phyloP scores from a whole-genome alignment of 1,284 basidiomycete genomes.

The Mycena citricolor region DNA sequence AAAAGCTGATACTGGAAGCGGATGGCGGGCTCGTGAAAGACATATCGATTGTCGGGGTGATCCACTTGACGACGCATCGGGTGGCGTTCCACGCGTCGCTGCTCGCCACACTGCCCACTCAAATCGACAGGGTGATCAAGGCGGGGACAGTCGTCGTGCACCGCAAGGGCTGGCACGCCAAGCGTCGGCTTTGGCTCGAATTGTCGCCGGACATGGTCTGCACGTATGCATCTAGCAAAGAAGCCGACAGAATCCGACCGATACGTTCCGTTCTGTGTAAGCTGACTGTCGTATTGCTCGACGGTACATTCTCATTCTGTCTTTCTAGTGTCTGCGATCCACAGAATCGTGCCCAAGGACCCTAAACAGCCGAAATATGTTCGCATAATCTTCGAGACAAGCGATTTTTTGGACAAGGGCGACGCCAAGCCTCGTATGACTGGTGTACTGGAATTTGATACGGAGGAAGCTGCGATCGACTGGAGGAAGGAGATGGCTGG shows the following conservation, averaged over 20 bases:
- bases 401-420: slow-evolving; percentile 22
- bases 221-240: slow-evolving; percentile 54
- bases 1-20: slow-evolving; percentile 52
- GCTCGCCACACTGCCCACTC: slow-evolving; percentile 42
- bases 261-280: slow-evolving; percentile 52
- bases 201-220: slow-evolving; percentile 62
- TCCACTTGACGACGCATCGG: slow-evolving; percentile 67
- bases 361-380: slow-evolving; percentile 44
- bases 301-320: slow-evolving; percentile 19
- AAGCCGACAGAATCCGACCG: slow-evolving; percentile 55
- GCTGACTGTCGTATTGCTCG: slow-evolving; percentile 26
- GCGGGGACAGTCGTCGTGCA: slow-evolving; percentile 55
- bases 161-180: slow-evolving; percentile 41
- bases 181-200: slow-evolving; percentile 65
- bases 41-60: slow-evolving; percentile 44
- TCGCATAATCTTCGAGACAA: slow-evolving; percentile 37
- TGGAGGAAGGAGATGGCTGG: slow-evolving; percentile 60
- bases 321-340: slow-evolving; percentile 42
- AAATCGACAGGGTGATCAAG: slow-evolving; percentile 41
- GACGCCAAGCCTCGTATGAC: slow-evolving; percentile 28
- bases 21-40: slow-evolving; percentile 41
- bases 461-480: slow-evolving; percentile 55
- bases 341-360: slow-evolving; percentile 43
- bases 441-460: slow-evolving; percentile 66
- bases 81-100: slow-evolving; percentile 66